These are phyloP conservation scores for Cercophora scortea DNA, from an alignment of 495 filamentous ascomycete species.

Conservation along the genomic window DNA sequence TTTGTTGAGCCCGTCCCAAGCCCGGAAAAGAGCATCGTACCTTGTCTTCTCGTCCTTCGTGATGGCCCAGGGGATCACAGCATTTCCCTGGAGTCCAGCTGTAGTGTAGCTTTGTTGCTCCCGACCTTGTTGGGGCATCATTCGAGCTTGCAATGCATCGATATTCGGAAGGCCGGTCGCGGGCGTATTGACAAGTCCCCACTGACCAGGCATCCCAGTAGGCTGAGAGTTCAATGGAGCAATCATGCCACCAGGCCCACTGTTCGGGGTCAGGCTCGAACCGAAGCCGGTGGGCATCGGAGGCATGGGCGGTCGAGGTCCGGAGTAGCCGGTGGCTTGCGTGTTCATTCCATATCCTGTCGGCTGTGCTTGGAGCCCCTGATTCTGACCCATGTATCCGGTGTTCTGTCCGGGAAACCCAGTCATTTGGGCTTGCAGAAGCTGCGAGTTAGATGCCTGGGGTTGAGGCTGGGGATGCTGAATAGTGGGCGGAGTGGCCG, in stretches of 20 bases:
- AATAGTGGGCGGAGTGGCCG: conserved; percentile 60
- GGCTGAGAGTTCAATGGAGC: conserved; percentile 80
- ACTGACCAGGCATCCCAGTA: conserved; percentile 93
- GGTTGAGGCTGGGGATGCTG: conserved; percentile 87
- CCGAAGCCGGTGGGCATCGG: conserved; percentile 87
- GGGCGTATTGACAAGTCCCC: conserved; percentile 95
- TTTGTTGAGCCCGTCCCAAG: conserved; percentile 93
- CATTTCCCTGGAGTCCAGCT: conserved; percentile 81
- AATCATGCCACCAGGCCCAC: conserved; percentile 39
- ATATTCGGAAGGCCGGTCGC: conserved; percentile 87
- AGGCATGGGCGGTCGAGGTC: conserved; percentile 83
- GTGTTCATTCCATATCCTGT: conserved; percentile 46
- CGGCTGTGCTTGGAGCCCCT: conserved; percentile 49
- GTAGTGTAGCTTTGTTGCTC: conserved; percentile 84
- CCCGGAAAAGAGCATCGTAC: conserved; percentile 91
- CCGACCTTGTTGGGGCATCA: conserved; percentile 95
- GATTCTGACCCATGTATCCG: conserved; percentile 33
- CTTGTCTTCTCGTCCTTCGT: conserved; percentile 98
- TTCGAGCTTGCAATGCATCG: conserved; percentile 84
- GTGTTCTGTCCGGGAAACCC: conserved; percentile 56
- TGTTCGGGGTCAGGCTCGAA: conserved; percentile 56
- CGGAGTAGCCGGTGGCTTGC: conserved; percentile 57
- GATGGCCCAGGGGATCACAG: conserved; percentile 94
- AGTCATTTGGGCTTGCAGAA: conserved; percentile 69
- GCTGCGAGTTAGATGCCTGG: conserved; percentile 65